Evolutionary conservation across 371 early-diverging fungal genomes (phyloP), one percentile per base, ranked within the genome.

Genomic region (Lichtheimia ramosa): DNA sequence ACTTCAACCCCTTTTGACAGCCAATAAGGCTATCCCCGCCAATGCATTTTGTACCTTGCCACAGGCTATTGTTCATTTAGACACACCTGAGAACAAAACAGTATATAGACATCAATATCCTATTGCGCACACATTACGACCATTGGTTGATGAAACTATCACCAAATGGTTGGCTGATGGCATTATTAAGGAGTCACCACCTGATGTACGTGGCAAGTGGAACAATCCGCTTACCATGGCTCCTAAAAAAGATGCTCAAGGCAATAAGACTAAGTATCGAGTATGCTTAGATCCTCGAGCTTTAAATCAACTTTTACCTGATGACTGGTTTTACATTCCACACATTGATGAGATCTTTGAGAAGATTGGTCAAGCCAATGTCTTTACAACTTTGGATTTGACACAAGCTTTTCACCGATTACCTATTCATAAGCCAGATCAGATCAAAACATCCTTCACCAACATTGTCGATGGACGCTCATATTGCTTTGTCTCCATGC

Each of bases 151-250:
- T 7, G 50, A 50, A 21, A 13, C 23, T 10, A 50, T 50, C 21
- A 2, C 21, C 12, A 25, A 25, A 7, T 50, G 50, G 50, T 27
- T 50, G 5, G 39, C 12, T 16, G 52, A 62, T 24, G 39, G 56
- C 20, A 42, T 42, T 5, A 62, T 56, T 61, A 40, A 39, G 16
- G 10, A 41, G 7, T 54, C 54, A 21, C 54, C 61, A 13, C 14
- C 12, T 3, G 25, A 50, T 1, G 49, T 41, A 3, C 49, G 54
- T 25, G 49, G 50, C 7, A 3, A 51, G 10, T 58, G 60, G 51
- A 69, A 69, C 13, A 63, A 40, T 51, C 59, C 70, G 3, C 43
- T 70, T 2, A 70, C 66, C 1, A 27, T 70, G 3, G 64, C 25
- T 7, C 10, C 15, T 2, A 50, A 50, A 39, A 50, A 50, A 21